Percentiles rank a stretch among this genome's conserved stretches.
Conservation (phyloP, 2,329 filamentous ascomycete species). For the Colletotrichum sublineola region DNA sequence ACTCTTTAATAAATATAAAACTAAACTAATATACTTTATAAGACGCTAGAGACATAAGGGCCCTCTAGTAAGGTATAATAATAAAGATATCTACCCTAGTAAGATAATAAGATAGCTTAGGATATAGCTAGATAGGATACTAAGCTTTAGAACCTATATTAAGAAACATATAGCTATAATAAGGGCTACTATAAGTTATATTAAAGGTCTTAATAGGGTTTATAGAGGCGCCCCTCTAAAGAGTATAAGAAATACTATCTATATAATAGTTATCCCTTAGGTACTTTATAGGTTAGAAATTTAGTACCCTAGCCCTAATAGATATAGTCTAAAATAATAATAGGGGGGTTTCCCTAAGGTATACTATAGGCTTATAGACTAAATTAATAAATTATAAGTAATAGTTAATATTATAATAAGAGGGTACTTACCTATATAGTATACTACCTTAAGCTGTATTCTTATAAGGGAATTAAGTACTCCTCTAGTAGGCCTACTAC, state of each 20-base stretch:
- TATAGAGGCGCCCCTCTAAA: not conserved
- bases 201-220: not conserved
- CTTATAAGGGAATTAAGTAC: not conserved
- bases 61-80: no score
- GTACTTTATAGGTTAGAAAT: not conserved
- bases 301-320: not conserved
- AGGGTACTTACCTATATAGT: not conserved
- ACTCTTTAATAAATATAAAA: no score
- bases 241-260: not conserved
- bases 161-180: not conserved
- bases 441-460: no score
- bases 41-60: no score
- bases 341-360: no score
- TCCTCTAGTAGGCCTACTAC: no score
- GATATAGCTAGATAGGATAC: not conserved
- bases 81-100: no score
- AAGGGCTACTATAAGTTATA: not conserved
- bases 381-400: not conserved
- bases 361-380: no score
- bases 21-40: no score
- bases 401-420: no score
- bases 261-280: not conserved
- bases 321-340: no score
- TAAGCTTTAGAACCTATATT: not conserved
- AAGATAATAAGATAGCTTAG: not conserved